Percentiles rank a stretch among this genome's conserved stretches.
Conservation (phyloP, 129 eudicot genomes). For the Flaveria brownii region DNA sequence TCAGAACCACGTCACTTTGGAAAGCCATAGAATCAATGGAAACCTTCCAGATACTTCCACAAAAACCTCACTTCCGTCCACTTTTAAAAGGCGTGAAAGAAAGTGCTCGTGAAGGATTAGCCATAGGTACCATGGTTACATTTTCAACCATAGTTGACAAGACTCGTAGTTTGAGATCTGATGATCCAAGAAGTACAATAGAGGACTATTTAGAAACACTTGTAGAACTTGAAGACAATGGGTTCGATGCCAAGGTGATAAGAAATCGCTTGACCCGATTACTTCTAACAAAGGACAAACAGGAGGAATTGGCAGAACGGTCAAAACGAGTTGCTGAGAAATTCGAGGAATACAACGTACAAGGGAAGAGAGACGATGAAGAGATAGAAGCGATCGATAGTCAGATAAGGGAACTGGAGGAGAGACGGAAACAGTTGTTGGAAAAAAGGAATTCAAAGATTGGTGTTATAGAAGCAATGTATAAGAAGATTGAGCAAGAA, state of each 20-base stretch:
- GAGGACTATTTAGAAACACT: constrained; percentile 62
- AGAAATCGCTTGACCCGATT: constrained; percentile 48
- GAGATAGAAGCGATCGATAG: constrained; percentile 46
- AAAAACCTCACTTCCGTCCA: constrained; percentile 77
- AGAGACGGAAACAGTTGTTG: constrained; percentile 34
- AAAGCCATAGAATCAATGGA: constrained; percentile 65
- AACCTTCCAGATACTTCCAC: constrained; percentile 60
- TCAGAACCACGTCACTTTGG: constrained; percentile 63
- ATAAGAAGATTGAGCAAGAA: constrained; percentile 21
- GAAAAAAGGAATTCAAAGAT: constrained; percentile 41
- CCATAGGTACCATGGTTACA: constrained; percentile 74
- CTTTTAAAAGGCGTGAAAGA: constrained; percentile 47
- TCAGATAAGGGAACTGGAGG: constrained; percentile 48
- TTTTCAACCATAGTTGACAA: constrained; percentile 56
- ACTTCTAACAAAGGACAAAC: constrained; percentile 45
- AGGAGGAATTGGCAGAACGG: constrained; percentile 40
- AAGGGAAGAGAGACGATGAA: constrained; percentile 34
- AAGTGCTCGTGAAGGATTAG: constrained; percentile 74
- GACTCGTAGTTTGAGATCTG: constrained; percentile 42
- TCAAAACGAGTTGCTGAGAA: constrained; percentile 21
- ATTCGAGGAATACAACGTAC: constrained; percentile 34
- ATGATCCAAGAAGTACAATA: constrained; percentile 46
- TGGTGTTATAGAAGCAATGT: constrained; percentile 30
- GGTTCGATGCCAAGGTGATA: constrained; percentile 57
- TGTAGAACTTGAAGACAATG: constrained; percentile 64